These are phyloP conservation scores for Phaeoacremonium minimum DNA, from an alignment of 2,329 filamentous ascomycete species.

Conservation along the genomic window DNA sequence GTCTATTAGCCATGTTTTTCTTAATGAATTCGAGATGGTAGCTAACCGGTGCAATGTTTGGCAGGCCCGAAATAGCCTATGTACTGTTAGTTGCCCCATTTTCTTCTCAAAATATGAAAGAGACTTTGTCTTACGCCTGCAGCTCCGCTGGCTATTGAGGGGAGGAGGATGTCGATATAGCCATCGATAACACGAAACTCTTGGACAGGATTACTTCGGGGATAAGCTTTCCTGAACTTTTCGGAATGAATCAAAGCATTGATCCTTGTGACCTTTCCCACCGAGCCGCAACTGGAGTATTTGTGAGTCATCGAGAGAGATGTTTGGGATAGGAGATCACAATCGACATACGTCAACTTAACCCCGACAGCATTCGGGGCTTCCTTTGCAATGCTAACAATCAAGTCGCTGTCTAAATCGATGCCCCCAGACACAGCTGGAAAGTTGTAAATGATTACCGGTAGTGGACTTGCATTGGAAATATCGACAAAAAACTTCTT, in stretches of 20 bases:
- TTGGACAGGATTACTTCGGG: slow-evolving; percentile 3
- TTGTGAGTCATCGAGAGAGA: no score
- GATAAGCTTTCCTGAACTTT: slow-evolving; percentile 7
- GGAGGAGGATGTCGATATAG: slow-evolving; percentile 11
- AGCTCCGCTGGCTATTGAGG: slow-evolving; percentile 9
- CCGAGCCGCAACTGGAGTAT: slow-evolving; percentile 33
- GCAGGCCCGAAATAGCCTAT: neutral
- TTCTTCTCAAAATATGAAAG: neutral
- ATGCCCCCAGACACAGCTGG: slow-evolving; percentile 47
- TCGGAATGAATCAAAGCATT: slow-evolving; percentile 8
- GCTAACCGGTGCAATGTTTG: neutral
- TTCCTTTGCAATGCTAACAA: slow-evolving; percentile 15
- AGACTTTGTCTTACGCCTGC: slow-evolving; percentile 9
- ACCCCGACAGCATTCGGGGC: slow-evolving; percentile 45
- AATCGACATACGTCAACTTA: slow-evolving; percentile 37
- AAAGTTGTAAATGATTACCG: slow-evolving; percentile 47
- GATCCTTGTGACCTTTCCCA: slow-evolving; percentile 45
- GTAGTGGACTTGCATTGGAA: slow-evolving; percentile 18
- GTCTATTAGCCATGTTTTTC: no score
- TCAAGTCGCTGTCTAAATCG: slow-evolving; percentile 46
- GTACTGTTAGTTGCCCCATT: neutral
- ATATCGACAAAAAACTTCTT: neutral
- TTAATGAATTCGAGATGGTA: no score
- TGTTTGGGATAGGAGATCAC: no score
- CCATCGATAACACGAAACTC: slow-evolving; percentile 12